phyloP scores from a whole-genome alignment of 148 eudicot species.

The Salicornia ramosissima region DNA sequence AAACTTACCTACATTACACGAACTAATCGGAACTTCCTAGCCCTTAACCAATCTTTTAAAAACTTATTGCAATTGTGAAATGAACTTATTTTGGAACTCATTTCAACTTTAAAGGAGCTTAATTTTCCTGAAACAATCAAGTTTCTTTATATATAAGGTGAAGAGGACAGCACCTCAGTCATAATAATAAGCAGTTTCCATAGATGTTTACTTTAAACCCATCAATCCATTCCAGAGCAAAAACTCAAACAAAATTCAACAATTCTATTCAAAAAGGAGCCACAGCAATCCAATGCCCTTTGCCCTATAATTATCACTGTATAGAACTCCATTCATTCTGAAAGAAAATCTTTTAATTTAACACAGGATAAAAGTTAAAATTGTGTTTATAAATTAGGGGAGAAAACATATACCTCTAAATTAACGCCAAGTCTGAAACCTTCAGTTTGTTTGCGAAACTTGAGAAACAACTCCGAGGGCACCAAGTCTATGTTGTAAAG shows the following conservation, averaged over 20 bases:
- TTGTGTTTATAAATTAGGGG: too few species aligned
- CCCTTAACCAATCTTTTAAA: too few species aligned
- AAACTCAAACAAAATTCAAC: neutral
- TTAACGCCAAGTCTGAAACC: constrained; percentile 73
- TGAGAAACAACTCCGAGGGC: constrained; percentile 73
- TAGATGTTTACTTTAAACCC: neutral
- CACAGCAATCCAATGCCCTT: too few species aligned
- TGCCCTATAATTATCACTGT: too few species aligned
- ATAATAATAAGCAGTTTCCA: neutral
- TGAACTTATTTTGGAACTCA: too few species aligned
- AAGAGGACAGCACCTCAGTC: neutral
- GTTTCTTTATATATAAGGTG: too few species aligned
- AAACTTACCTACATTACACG: too few species aligned
- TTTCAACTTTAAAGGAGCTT: too few species aligned
- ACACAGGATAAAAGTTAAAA: neutral
- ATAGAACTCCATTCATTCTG: neutral
- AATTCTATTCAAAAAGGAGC: neutral
- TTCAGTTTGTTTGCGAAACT: constrained; percentile 64
- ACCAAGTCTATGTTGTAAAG: constrained; percentile 58
- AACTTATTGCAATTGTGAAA: too few species aligned
- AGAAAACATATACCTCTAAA: constrained; percentile 50
- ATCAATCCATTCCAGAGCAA: neutral
- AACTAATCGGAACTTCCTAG: too few species aligned
- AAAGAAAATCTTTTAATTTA: neutral
- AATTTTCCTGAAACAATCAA: neutral